A percentile compares a stretch with the other conserved stretches of the same genome.
Evolutionary conservation across 1,139 yeast genomes (phyloP).

Genomic region (Pneumocystis murina): DNA sequence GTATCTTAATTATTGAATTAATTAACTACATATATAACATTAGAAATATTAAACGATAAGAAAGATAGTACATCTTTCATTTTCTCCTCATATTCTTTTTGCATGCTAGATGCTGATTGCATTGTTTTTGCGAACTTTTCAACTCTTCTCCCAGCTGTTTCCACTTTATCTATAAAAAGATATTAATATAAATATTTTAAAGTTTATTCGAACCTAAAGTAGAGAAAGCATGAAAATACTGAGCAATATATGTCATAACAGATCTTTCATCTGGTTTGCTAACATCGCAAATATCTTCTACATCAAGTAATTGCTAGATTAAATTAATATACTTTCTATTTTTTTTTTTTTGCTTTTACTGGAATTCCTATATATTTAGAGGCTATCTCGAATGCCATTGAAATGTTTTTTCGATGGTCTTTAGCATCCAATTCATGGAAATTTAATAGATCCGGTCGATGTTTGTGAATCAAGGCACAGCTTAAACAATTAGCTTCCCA

Average conservation of each 20-base stretch:
- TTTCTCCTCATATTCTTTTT: conserved; percentile 25
- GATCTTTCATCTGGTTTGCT: conserved; percentile 49
- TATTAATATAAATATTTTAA: neutral
- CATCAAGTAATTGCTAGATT: conserved; percentile 34
- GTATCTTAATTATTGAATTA: conserved; percentile 18
- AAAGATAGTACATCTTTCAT: conserved; percentile 14
- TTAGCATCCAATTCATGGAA: conserved; percentile 24
- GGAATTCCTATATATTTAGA: conserved; percentile 38
- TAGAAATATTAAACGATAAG: neutral
- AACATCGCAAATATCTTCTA: conserved; percentile 39
- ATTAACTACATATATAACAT: conserved; percentile 15
- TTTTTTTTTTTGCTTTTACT: conserved; percentile 3
- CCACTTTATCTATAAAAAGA: conserved; percentile 19
- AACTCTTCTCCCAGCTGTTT: conserved; percentile 29
- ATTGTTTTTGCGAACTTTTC: conserved; percentile 28
- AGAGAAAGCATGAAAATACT: conserved; percentile 45
- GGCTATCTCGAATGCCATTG: conserved; percentile 29
- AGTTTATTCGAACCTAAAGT: conserved; percentile 19
- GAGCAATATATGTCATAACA: conserved; percentile 48
- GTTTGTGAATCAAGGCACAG: conserved; percentile 32
- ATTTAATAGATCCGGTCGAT: conserved; percentile 32
- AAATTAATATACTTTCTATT: neutral
- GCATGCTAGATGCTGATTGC: conserved; percentile 25
- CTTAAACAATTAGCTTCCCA: conserved; percentile 1
- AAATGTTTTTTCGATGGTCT: conserved; percentile 24